Percentiles rank a stretch among this genome's conserved stretches.
Evolutionary conservation across 768 basidiomycete genomes (phyloP).

Genomic region (Amanita pallidorosea): DNA sequence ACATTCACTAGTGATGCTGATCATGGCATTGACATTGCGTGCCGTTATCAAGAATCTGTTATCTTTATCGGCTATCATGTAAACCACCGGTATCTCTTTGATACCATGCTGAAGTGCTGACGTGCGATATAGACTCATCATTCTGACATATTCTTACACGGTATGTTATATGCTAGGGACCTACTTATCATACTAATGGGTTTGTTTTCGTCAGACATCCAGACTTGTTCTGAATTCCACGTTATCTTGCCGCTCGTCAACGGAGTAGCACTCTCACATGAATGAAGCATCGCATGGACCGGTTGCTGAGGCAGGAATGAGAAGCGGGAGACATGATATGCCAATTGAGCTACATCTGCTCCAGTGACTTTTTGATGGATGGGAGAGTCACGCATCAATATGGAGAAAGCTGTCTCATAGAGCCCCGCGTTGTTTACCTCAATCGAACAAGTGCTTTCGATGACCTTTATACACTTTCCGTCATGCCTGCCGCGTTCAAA

Average conservation of each 20-base stretch:
- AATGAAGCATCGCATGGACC: not conserved
- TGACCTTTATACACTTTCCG: too few relatives aligned
- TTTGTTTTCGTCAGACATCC: not conserved
- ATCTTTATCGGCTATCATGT: not conserved
- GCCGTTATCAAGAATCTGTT: not conserved
- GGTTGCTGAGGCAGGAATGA: too few relatives aligned
- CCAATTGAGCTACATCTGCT: too few relatives aligned
- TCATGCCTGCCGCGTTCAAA: too few relatives aligned
- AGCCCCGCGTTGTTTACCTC: too few relatives aligned
- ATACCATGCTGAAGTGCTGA: not conserved
- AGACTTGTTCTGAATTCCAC: not conserved
- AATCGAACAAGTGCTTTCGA: too few relatives aligned
- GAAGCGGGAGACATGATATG: too few relatives aligned
- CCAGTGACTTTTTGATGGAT: too few relatives aligned
- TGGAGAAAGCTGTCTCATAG: too few relatives aligned
- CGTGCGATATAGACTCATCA: not conserved
- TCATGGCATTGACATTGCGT: not conserved
- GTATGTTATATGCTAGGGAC: not conserved
- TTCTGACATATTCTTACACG: not conserved
- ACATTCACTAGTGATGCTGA: not conserved
- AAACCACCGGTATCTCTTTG: too few relatives aligned
- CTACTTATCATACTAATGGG: not conserved
- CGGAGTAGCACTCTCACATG: not conserved
- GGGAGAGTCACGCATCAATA: too few relatives aligned
- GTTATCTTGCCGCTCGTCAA: not conserved